phyloP scores from a whole-genome alignment of 768 basidiomycete genomes.

The Rhodotorula paludigena region DNA sequence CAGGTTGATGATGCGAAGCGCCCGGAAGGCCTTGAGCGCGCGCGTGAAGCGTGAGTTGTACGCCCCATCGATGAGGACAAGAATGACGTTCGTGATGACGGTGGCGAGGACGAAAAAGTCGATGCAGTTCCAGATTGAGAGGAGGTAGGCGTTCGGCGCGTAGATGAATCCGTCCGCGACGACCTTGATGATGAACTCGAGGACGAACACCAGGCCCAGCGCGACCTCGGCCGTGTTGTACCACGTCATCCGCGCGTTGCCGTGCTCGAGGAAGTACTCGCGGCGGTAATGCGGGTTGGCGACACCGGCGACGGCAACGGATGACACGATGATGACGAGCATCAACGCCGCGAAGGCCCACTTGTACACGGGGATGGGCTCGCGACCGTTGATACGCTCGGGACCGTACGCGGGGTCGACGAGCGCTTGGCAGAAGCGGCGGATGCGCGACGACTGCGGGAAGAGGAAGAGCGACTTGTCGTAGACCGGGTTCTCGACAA shows the following conservation, averaged over 20 bases:
- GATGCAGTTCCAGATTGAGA: slow-evolving; percentile 84
- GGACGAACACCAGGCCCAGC: slow-evolving; percentile 57
- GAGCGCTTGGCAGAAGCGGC: slow-evolving; percentile 71
- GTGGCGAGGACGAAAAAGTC: slow-evolving; percentile 75
- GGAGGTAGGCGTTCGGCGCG: slow-evolving; percentile 84
- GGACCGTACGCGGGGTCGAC: slow-evolving; percentile 71
- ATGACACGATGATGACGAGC: slow-evolving; percentile 69
- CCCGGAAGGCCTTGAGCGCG: slow-evolving; percentile 78
- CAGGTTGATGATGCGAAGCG: slow-evolving; percentile 81
- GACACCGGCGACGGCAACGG: slow-evolving; percentile 72
- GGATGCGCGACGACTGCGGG: slow-evolving; percentile 67
- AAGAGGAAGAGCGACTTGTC: slow-evolving; percentile 88
- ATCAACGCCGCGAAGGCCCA: slow-evolving; percentile 70
- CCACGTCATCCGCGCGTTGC: slow-evolving; percentile 67
- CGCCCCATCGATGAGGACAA: slow-evolving; percentile 13
- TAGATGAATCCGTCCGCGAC: slow-evolving; percentile 88
- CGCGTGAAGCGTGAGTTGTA: slow-evolving; percentile 65
- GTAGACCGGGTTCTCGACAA: slow-evolving; percentile 77
- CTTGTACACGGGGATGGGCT: slow-evolving; percentile 61
- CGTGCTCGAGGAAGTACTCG: slow-evolving; percentile 60
- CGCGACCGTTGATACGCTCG: slow-evolving; percentile 78
- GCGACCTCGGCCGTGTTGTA: slow-evolving; percentile 74
- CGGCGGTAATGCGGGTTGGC: slow-evolving; percentile 81
- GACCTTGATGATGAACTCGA: slow-evolving; percentile 84
- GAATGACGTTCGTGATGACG: slow-evolving; percentile 40